Evolutionary conservation across 495 filamentous ascomycete genomes (phyloP).

Genomic region (Saxophila tyrrhenica): DNA sequence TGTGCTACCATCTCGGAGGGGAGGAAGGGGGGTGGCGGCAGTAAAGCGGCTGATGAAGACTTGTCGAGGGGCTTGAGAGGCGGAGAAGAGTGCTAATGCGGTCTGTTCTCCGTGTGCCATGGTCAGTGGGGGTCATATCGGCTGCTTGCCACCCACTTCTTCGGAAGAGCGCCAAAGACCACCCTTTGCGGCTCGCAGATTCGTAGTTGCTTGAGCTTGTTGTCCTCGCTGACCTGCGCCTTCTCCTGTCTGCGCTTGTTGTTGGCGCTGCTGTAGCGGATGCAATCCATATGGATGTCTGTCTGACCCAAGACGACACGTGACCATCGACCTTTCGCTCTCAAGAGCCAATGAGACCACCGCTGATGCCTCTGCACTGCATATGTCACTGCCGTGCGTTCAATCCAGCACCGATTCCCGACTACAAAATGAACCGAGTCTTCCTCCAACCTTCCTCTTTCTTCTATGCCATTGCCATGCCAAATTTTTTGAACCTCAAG

Average conservation of each 20-base stretch:
- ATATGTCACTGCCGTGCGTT: no score
- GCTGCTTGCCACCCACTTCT: background rate
- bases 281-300: background rate
- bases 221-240: background rate
- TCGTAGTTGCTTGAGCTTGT: background rate
- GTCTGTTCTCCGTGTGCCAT: background rate
- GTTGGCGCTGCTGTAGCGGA: background rate
- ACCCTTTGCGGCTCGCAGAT: background rate
- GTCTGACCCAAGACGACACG: background rate
- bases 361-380: no score
- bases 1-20: background rate
- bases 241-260: background rate
- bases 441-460: background rate
- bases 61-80: background rate
- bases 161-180: background rate
- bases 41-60: background rate
- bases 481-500: background rate
- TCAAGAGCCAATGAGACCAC: background rate
- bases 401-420: no score
- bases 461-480: constrained; percentile 1
- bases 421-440: no score
- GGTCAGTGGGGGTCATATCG: background rate
- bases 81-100: background rate
- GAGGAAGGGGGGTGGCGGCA: background rate
- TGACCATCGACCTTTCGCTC: background rate